These are phyloP conservation scores for Hypoxylon sp. DNA, from an alignment of 2,329 filamentous ascomycete genomes.

Conservation along the genomic window DNA sequence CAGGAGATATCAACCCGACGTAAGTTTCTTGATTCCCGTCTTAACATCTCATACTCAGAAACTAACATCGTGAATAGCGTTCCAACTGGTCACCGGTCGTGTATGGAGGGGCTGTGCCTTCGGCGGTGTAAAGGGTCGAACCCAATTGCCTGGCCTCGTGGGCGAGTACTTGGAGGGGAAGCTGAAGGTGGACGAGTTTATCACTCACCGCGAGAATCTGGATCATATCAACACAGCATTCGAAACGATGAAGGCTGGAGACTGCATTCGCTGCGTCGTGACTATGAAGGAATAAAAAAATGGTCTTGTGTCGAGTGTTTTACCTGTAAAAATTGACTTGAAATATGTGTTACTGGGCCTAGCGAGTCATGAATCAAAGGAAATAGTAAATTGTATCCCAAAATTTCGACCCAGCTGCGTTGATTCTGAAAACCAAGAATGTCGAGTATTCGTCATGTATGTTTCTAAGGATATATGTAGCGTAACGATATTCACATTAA, in stretches of 20 bases:
- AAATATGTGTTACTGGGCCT: constrained; percentile 15
- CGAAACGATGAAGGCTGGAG: constrained; percentile 92
- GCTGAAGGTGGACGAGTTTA: constrained; percentile 99
- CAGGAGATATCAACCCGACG: constrained; percentile 95
- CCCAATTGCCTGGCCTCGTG: constrained; percentile 89
- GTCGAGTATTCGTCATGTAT: background rate
- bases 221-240: constrained; percentile 91
- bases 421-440: background rate
- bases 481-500: background rate
- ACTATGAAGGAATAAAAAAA: constrained; percentile 63
- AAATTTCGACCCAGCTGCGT: background rate
- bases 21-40: constrained; percentile 66
- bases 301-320: constrained; percentile 15
- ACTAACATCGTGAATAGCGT: constrained; percentile 71
- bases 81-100: constrained; percentile 97
- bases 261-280: constrained; percentile 96
- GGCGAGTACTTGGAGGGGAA: constrained; percentile 89
- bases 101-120: constrained; percentile 99
- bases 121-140: constrained; percentile 96
- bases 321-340: constrained; percentile 19
- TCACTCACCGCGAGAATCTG: constrained; percentile 92
- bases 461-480: background rate
- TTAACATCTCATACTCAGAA: background rate
- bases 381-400: constrained; percentile 34
- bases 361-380: constrained; percentile 37